phyloP scores from a whole-genome alignment of 2,329 filamentous ascomycete genomes.

The Aureobasidium sp. region DNA sequence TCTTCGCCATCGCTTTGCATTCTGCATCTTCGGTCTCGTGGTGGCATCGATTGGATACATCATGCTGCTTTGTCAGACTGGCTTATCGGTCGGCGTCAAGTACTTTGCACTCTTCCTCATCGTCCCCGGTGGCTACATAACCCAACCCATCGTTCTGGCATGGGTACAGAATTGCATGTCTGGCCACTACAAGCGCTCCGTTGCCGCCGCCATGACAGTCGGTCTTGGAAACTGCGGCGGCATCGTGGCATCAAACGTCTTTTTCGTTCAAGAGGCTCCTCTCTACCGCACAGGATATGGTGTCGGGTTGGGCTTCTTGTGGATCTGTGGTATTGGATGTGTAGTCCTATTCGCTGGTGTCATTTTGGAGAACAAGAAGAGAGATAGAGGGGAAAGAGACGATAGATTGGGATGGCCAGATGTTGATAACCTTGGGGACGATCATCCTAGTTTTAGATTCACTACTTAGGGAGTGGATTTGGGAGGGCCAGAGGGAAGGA shows the following conservation, averaged over 20 bases:
- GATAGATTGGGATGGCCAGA: constrained; percentile 36
- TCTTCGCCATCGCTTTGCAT: constrained; percentile 46
- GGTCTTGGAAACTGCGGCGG: constrained; percentile 46
- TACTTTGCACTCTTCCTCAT: constrained; percentile 52
- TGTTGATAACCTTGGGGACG: constrained; percentile 44
- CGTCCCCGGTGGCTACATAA: constrained; percentile 48
- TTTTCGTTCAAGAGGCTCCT: constrained; percentile 41
- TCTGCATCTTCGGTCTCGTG: constrained; percentile 46
- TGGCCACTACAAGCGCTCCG: constrained; percentile 51
- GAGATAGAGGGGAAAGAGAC: constrained; percentile 42
- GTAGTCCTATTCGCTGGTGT: constrained; percentile 36
- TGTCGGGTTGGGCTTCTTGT: constrained; percentile 41
- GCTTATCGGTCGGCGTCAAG: constrained; percentile 36
- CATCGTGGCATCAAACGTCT: constrained; percentile 48
- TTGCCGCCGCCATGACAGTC: constrained; percentile 49
- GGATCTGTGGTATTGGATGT: constrained; percentile 39
- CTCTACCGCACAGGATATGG: constrained; percentile 46
- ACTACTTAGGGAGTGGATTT: constrained; percentile 15
- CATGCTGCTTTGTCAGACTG: constrained; percentile 45
- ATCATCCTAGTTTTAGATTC: constrained; percentile 45
- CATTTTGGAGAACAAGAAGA: constrained; percentile 39
- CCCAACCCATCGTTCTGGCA: constrained; percentile 48
- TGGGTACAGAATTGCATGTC: constrained; percentile 53
- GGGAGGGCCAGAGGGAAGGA: background rate
- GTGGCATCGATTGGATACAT: constrained; percentile 50